Evolutionary conservation across 169 alveolate genomes (phyloP), one percentile per base, ranked within the genome.

Genomic region (Plasmodium vinckei): DNA sequence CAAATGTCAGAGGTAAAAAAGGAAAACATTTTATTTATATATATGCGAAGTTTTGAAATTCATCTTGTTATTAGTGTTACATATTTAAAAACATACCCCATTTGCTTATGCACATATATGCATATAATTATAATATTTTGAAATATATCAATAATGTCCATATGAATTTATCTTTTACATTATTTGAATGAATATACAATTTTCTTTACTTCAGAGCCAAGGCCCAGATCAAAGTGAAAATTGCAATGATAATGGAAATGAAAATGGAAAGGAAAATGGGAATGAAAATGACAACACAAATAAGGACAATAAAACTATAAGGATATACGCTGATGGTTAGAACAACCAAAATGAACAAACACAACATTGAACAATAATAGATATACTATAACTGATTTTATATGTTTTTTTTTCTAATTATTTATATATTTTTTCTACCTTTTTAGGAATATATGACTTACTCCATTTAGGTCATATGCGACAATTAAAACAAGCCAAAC

Each of bases 391-490:
- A 39, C 42, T 59, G n/a, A n/a, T 64, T 64, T 1, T 64, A 0
- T 6, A 27, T 19, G 15, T 12, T 64, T 19, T 13, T 63, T 27
- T 2, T 27, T 10, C 47, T 10, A 33, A 19, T 13, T 10, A 19
- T 13, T 10, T 15, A 72, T 19, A n/a, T 17, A n/a, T 9, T 42
- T 12, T 12, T 17, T 42, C 21, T 39, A 23, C 25, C 10, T 53
- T 79, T 68, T 25, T 54, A 72, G 99, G 99, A 0, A 99, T 98
- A 53, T 98, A 97, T 87, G 99, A 98, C 87, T 95, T 98, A 94
- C 96, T 97, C 69, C 99, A 98, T 84, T 92, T 97, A 61, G 99
- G 99, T 15, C 99, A 98, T 87, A 97, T 98, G 95, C 88, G 98
- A 72, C 98, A 97, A 69, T 93, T 98, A 9, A 98, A 98, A 77